phyloP scores from a whole-genome alignment of 2,329 filamentous ascomycete species.

The Nemania sp. region DNA sequence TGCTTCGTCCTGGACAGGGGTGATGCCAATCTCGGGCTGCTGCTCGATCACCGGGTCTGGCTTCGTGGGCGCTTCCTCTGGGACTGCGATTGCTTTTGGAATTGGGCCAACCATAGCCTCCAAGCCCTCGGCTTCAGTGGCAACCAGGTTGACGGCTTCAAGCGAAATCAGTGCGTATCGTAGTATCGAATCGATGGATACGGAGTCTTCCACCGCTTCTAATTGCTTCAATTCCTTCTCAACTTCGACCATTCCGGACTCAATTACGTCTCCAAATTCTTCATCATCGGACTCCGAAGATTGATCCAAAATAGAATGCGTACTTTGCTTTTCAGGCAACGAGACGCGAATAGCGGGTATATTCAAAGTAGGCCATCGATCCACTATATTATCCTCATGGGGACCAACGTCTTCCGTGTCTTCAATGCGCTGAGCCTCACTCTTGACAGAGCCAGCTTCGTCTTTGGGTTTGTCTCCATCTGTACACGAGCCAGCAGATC shows the following conservation, averaged over 20 bases:
- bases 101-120: slow-evolving; percentile 49
- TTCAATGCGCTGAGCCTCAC: slow-evolving; percentile 18
- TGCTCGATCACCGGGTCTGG: slow-evolving; percentile 32
- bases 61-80: slow-evolving; percentile 27
- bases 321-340: slow-evolving; percentile 38
- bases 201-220: slow-evolving; percentile 44
- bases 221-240: slow-evolving; percentile 55
- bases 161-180: slow-evolving; percentile 55
- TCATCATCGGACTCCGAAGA: slow-evolving; percentile 61
- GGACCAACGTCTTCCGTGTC: slow-evolving; percentile 10
- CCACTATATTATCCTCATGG: slow-evolving; percentile 13
- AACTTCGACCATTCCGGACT: slow-evolving; percentile 56
- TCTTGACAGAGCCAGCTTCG: slow-evolving; percentile 14
- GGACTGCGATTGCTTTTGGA: slow-evolving; percentile 41
- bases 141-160: slow-evolving; percentile 53
- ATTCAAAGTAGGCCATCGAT: slow-evolving; percentile 19
- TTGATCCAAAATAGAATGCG: slow-evolving; percentile 43
- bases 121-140: slow-evolving; percentile 51
- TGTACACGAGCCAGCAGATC: slow-evolving; percentile 33
- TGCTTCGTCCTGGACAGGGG: slow-evolving; percentile 1
- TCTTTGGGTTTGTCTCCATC: slow-evolving; percentile 33
- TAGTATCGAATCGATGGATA: slow-evolving; percentile 49
- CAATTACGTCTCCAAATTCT: slow-evolving; percentile 62
- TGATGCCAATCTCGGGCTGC: slow-evolving; percentile 18
- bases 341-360: slow-evolving; percentile 19